Percentiles rank a stretch among this genome's conserved stretches.
phyloP scores from a whole-genome alignment of 1,284 basidiomycete genomes.

The Xerocomus nothofagi region DNA sequence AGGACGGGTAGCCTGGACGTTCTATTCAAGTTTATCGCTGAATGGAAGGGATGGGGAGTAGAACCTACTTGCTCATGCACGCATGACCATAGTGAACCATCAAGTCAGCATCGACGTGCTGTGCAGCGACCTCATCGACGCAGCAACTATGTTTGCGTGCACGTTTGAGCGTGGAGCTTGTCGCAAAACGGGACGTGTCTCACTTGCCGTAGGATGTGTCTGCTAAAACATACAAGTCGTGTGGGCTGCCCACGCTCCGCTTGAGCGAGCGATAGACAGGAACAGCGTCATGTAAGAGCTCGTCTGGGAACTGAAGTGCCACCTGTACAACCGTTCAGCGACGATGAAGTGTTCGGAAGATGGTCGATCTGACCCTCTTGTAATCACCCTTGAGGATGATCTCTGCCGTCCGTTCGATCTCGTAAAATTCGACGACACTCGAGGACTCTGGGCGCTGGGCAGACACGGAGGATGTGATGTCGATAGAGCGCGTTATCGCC shows the following conservation, averaged over 20 bases:
- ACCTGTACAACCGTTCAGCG: conserved; percentile 49
- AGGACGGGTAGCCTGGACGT: conserved; percentile 80
- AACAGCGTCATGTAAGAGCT: conserved; percentile 85
- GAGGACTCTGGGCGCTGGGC: conserved; percentile 37
- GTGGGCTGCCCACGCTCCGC: conserved; percentile 44
- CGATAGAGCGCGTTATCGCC: conserved; percentile 54
- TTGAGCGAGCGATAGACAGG: conserved; percentile 81
- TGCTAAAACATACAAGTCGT: conserved; percentile 86
- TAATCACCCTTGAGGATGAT: conserved; percentile 54
- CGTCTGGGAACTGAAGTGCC: conserved; percentile 95
- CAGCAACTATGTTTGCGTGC: conserved; percentile 69
- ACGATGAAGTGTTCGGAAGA: not conserved
- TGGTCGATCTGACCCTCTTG: conserved; percentile 50
- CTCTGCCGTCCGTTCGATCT: conserved; percentile 55
- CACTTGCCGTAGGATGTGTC: conserved; percentile 97
- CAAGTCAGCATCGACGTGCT: conserved; percentile 90
- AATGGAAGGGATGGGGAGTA: not conserved
- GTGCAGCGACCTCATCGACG: conserved; percentile 94
- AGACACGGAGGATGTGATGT: conserved; percentile 42
- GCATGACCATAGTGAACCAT: conserved; percentile 97
- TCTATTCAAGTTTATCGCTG: conserved; percentile 37
- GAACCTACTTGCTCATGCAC: conserved; percentile 82
- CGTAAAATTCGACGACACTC: conserved; percentile 59
- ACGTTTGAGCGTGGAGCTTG: conserved; percentile 6
- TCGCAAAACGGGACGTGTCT: conserved; percentile 23